Percentiles rank a stretch among this genome's conserved stretches.
These are phyloP conservation scores for Myxozyma melibiosi DNA, from an alignment of 805 yeast genomes.

Conservation along the genomic window DNA sequence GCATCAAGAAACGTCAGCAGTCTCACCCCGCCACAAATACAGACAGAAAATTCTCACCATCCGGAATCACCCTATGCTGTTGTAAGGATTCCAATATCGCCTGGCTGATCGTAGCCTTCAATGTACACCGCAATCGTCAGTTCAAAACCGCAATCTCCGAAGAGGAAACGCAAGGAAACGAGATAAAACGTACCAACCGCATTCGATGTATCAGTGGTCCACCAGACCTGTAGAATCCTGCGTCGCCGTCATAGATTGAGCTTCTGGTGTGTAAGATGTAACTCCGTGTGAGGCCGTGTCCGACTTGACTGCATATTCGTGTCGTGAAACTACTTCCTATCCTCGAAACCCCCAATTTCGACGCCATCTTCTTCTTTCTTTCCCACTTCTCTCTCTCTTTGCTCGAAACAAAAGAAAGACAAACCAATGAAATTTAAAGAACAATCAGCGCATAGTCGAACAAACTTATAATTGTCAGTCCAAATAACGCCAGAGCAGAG, in stretches of 20 bases:
- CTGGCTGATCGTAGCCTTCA: slow-evolving; percentile 29
- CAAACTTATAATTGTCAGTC: too few relatives aligned
- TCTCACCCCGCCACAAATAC: background rate
- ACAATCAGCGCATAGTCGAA: too few relatives aligned
- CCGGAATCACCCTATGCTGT: slow-evolving; percentile 50
- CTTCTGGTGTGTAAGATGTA: background rate
- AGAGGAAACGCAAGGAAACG: background rate
- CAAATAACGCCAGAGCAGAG: too few relatives aligned
- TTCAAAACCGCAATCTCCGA: background rate
- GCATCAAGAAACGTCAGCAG: background rate
- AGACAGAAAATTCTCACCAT: slow-evolving; percentile 38
- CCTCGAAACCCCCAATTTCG: too few relatives aligned
- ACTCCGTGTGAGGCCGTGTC: too few relatives aligned
- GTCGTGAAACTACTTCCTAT: too few relatives aligned
- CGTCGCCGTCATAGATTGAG: background rate
- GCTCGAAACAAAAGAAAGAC: too few relatives aligned
- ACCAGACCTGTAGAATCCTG: background rate
- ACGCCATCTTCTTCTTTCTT: too few relatives aligned
- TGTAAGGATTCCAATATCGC: slow-evolving; percentile 45
- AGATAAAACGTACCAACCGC: slow-evolving; percentile 11
- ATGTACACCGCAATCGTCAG: background rate
- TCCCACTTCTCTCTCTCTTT: too few relatives aligned
- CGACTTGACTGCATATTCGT: background rate
- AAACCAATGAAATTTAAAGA: too few relatives aligned
- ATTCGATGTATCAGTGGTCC: slow-evolving; percentile 16